These are phyloP conservation scores for Phytomonas sp. DNA, from an alignment of 208 protist genomes.

Conservation along the genomic window DNA sequence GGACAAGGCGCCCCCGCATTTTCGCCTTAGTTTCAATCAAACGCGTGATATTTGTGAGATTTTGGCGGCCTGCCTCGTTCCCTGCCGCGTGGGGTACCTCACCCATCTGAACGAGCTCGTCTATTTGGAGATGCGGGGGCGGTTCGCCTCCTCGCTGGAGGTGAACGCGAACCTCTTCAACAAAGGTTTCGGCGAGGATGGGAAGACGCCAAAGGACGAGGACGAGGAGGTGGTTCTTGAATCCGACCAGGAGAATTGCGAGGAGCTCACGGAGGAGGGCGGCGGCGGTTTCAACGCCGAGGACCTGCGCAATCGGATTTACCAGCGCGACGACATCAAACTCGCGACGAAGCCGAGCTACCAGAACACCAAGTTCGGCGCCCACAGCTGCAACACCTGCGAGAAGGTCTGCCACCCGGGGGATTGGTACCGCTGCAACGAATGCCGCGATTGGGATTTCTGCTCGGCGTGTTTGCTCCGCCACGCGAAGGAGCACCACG, in stretches of 20 bases:
- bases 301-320: conserved; percentile 24
- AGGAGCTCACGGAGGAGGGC: conserved; percentile 7
- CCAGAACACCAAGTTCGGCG: conserved; percentile 16
- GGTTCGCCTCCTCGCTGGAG: conserved; percentile 2
- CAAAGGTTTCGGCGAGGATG: conserved; percentile 16
- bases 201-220: conserved; percentile 21
- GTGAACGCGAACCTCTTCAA: not conserved
- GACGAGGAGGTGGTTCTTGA: conserved; percentile 23
- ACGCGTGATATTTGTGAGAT: conserved; percentile 32
- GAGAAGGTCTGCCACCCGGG: conserved; percentile 25
- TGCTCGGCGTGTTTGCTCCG: conserved; percentile 58
- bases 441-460: conserved; percentile 62
- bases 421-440: conserved; percentile 83
- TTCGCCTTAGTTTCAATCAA: conserved; percentile 35
- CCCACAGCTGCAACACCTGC: conserved; percentile 62
- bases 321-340: conserved; percentile 18
- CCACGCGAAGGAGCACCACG: conserved; percentile 29
- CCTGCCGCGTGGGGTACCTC: conserved; percentile 24
- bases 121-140: conserved; percentile 11
- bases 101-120: conserved; percentile 25
- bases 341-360: conserved; percentile 27
- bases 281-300: not conserved
- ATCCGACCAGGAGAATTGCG: conserved; percentile 25
- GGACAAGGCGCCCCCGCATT: not conserved
- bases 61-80: conserved; percentile 31